Evolutionary conservation across 176 grass and related monocot species (phyloP), one percentile per base, ranked within the genome.

Genomic region (Rhipidocladum racemiflorum): DNA sequence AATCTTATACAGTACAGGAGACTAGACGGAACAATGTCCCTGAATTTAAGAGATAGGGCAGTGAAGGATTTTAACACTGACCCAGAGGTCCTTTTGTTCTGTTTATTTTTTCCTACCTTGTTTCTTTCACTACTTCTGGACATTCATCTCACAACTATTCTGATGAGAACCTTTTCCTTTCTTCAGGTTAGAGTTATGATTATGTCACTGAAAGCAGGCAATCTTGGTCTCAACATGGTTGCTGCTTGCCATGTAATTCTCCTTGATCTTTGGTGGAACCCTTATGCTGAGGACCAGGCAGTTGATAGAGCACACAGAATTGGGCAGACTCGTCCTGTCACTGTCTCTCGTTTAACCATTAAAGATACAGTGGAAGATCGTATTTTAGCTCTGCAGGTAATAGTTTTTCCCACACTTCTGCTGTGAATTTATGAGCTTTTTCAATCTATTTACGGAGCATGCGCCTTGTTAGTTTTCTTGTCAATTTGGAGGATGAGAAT

Each of bases 181-280:
- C n/a, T 90, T 74, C 85, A 97, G 94, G 91, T 97, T 43, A 91
- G 79, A 76, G 91, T 91, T 85, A 97, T 97, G 94, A 84, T 97
- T 65, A 97, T 97, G 94, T 97, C 94, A 80, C 69, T 97, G 59
- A 97, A 97, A 87, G 94, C 94, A 50, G 94, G 90, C 44, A 97
- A 90, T 87, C 88, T 97, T 79, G 94, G 94, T 74, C 86, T 97
- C 24, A 97, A 97, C 59, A 97, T 97, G 94, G 86, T 97, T 84
- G 88, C 94, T 81, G 94, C 94, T 60, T 93, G 90, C 84, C 91
- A 91, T 87, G 94, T 97, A 56, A 97, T 97, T 89, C 88, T 97
- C 64, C 94, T 97, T 71, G 94, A 97, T 91, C 90, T 93, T 82
- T 97, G 94, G 94, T 97, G 94, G 94, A 97, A 97, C 63, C 94